A percentile compares a stretch with the other conserved stretches of the same genome.
Evolutionary conservation across 768 basidiomycete species (phyloP).

Genomic region (Suillus placidus): DNA sequence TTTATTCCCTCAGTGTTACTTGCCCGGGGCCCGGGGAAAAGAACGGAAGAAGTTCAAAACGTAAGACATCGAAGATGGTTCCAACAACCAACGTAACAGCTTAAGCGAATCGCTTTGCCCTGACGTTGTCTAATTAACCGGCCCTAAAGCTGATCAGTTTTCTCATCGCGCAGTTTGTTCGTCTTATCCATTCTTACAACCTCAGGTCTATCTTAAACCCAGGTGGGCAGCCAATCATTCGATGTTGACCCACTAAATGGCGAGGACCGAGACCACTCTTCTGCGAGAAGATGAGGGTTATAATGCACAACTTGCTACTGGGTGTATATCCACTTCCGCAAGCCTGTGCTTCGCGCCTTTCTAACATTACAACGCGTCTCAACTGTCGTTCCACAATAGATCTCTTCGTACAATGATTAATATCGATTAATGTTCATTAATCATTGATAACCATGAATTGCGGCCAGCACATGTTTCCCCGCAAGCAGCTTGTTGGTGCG

Average conservation of each 20-base stretch:
- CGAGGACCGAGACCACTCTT: slow-evolving; percentile 66
- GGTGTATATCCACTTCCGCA: slow-evolving; percentile 26
- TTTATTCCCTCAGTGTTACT: background rate
- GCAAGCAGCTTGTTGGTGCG: background rate
- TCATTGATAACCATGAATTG: background rate
- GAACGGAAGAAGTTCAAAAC: background rate
- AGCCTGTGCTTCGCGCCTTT: slow-evolving; percentile 51
- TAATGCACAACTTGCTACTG: slow-evolving; percentile 60
- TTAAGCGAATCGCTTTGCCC: background rate
- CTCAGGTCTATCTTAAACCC: slow-evolving; percentile 63
- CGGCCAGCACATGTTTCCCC: background rate
- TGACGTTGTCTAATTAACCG: slow-evolving; percentile 17
- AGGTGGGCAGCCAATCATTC: slow-evolving; percentile 53
- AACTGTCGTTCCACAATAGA: background rate
- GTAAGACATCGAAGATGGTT: background rate
- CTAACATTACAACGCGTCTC: slow-evolving; percentile 28
- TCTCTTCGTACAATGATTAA: background rate
- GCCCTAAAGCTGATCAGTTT: slow-evolving; percentile 27
- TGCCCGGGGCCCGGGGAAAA: background rate
- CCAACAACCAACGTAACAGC: background rate
- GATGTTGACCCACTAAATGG: slow-evolving; percentile 72
- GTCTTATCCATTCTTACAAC: slow-evolving; percentile 51
- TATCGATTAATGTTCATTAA: background rate
- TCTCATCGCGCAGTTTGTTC: background rate
- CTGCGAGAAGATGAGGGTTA: slow-evolving; percentile 49